Conservation (phyloP, 495 filamentous ascomycete species). For the Neurospora hispaniola region DNA sequence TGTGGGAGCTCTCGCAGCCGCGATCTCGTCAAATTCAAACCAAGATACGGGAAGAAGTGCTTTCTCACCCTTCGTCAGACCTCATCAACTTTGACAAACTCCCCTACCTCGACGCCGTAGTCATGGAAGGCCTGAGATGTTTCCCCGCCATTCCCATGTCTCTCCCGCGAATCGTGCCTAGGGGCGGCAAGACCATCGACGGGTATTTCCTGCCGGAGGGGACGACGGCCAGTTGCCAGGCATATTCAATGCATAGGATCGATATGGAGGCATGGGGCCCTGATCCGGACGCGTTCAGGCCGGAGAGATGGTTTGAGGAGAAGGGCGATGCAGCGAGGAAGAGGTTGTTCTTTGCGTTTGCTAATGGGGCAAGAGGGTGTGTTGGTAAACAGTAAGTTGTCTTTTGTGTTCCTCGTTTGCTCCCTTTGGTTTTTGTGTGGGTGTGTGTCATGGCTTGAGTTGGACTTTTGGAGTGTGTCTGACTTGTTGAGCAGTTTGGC, state of each 20-base stretch:
- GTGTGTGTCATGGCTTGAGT: background rate
- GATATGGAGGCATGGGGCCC: conserved; percentile 42
- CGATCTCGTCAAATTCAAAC: conserved; percentile 34
- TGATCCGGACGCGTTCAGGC: conserved; percentile 43
- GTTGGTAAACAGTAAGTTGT: conserved; percentile 44
- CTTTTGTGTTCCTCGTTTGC: background rate
- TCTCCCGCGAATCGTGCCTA: conserved; percentile 49
- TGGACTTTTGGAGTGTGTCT: background rate
- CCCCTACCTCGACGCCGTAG: conserved; percentile 49
- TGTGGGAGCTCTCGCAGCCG: conserved; percentile 55
- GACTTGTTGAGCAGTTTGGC: conserved; percentile 38
- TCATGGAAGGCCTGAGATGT: conserved; percentile 48
- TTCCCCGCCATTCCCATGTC: conserved; percentile 59
- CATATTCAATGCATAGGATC: conserved; percentile 42
- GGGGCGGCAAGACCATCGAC: conserved; percentile 38
- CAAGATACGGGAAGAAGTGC: conserved; percentile 38
- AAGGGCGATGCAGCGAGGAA: conserved; percentile 28
- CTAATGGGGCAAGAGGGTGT: conserved; percentile 45
- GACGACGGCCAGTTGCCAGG: conserved; percentile 44
- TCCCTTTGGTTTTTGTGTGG: background rate
- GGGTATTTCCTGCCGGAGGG: conserved; percentile 36
- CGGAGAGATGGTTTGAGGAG: conserved; percentile 53
- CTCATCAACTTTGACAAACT: conserved; percentile 37
- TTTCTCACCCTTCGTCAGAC: conserved; percentile 16
- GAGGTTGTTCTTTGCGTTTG: conserved; percentile 41